Evolutionary conservation across 2,329 filamentous ascomycete species (phyloP), one percentile per base, ranked within the genome.

Genomic region (Purpureocillium lavendulum): DNA sequence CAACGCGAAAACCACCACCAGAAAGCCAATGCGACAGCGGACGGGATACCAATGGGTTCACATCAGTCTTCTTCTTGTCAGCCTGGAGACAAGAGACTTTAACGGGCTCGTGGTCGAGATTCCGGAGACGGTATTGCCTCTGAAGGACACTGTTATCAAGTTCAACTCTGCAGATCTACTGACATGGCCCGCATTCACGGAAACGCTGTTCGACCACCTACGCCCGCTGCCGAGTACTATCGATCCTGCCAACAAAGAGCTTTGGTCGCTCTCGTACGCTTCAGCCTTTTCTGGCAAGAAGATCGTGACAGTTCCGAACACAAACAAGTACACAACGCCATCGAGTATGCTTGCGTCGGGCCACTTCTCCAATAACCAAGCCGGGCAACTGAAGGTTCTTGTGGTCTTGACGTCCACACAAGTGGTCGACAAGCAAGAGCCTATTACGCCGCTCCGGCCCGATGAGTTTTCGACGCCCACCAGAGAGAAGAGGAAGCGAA

Each of bases 121-220:
- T 24, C 39, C 28, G 13, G 39, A 40, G 39, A 40, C 33, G 28
- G 39, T 40, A 15, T 28, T 40, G 33, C 39, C 39, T 6, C 39
- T 40, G 13, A 40, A 40, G 15, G 39, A 40, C 33, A 36, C 33
- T 9, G 39, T 40, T 16, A 40, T 36, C 28, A 40, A 40, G 39
- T 40, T 26, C 10, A 6, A 5, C 21, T 26, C 21, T 26, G 10
- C 10, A 26, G 21, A 26, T 10, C 10, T 26, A 26, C 10, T 26
- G 10, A 26, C 21, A 5, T 26, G 10, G 21, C 21, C 21, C 10
- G 5, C 10, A 26, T 26, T 26, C 10, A 26, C 21, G 5, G 10
- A 26, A 6, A 26, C 10, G 10, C 10, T 26, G 6, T 26, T 26
- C 10, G 10, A 26, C 10, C 10, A 26, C 21, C 10, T 26, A 6